phyloP scores from a whole-genome alignment of 768 basidiomycete genomes.

The Rhizopogon rudus region DNA sequence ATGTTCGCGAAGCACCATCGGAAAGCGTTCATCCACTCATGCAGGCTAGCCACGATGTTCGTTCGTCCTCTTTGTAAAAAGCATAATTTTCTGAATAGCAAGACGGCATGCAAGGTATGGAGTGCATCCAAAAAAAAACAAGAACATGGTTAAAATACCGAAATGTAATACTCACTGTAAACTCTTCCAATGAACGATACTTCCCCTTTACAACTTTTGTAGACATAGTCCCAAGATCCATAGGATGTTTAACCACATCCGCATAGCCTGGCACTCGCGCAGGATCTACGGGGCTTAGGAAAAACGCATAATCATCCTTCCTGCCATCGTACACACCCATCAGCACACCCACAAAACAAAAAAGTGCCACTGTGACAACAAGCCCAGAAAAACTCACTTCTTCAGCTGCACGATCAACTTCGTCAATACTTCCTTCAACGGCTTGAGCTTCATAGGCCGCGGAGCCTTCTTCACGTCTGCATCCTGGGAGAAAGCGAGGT shows the following conservation, averaged over 20 bases:
- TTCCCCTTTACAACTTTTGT: conserved; percentile 70
- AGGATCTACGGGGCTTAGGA: conserved; percentile 62
- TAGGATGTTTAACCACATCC: conserved; percentile 75
- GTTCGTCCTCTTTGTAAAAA: not conserved
- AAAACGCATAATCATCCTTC: conserved; percentile 86
- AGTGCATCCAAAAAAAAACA: not conserved
- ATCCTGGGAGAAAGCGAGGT: conserved; percentile 15
- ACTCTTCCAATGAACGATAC: conserved; percentile 79
- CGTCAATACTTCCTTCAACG: conserved; percentile 67
- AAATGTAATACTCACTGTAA: conserved; percentile 47
- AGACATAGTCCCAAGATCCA: conserved; percentile 90
- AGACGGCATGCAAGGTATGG: not conserved
- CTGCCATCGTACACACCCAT: conserved; percentile 31
- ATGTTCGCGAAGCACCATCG: not conserved
- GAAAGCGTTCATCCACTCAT: not conserved
- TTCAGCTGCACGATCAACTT: conserved; percentile 70
- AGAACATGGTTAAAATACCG: not conserved
- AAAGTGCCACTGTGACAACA: not conserved
- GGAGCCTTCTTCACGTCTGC: conserved; percentile 33
- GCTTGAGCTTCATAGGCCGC: conserved; percentile 69
- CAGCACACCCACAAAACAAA: not conserved
- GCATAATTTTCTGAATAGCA: not conserved
- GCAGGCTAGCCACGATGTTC: not conserved
- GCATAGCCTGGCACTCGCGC: conserved; percentile 55
- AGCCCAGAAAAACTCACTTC: conserved; percentile 42